Conservation (phyloP, 805 yeast genomes). For the Yarrowia yakushimensis region DNA sequence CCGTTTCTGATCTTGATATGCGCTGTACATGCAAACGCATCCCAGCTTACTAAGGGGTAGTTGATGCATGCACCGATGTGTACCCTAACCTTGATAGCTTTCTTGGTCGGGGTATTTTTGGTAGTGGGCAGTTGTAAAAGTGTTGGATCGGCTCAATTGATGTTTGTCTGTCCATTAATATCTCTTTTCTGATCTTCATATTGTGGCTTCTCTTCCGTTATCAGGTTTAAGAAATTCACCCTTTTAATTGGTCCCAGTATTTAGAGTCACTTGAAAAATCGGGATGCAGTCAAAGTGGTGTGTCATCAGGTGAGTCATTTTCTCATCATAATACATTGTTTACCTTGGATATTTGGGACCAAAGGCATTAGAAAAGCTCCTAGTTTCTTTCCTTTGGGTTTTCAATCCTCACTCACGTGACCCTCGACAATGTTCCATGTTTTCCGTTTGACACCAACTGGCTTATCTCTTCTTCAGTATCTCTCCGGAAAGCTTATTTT, state of each 20-base stretch:
- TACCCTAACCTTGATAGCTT: slow-evolving; percentile 1
- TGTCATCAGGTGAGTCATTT: neutral
- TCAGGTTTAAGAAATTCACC: neutral
- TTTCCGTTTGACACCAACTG: neutral
- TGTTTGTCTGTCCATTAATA: neutral
- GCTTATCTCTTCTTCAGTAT: neutral
- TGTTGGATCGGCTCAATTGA: neutral
- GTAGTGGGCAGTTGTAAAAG: too few relatives aligned
- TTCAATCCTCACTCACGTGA: neutral
- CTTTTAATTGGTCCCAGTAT: slow-evolving; percentile 2
- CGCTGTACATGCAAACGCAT: neutral
- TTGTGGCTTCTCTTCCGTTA: neutral
- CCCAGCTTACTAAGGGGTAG: slow-evolving; percentile 3
- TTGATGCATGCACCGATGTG: neutral
- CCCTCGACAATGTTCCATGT: neutral
- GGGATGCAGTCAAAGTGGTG: neutral
- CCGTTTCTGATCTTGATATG: slow-evolving; percentile 1
- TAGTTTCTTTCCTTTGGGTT: too few relatives aligned
- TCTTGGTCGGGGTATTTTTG: too few relatives aligned
- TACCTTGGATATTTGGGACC: too few relatives aligned
- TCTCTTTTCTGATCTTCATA: neutral
- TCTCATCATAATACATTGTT: neutral
- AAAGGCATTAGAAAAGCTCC: too few relatives aligned
- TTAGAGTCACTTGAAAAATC: neutral
- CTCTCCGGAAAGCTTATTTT: neutral